These are phyloP conservation scores for Chlamydomonas schloesseri DNA, from an alignment of 139 green algal species.

Conservation along the genomic window DNA sequence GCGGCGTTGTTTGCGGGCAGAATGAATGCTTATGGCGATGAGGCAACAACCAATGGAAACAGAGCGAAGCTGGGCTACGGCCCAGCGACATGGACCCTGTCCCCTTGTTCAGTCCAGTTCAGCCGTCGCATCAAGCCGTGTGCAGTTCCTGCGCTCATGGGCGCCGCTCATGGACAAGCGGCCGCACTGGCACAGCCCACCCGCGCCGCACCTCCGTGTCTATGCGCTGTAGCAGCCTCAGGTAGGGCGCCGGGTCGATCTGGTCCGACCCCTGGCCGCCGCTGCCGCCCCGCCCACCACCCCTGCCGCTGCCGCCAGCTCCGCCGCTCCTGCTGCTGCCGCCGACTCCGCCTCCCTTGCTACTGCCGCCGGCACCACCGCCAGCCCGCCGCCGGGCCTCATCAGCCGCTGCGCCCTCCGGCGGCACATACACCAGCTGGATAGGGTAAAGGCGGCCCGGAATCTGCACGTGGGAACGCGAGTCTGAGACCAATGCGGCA, in stretches of 20 bases:
- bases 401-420: not conserved
- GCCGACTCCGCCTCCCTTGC: not conserved
- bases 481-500: too few species aligned
- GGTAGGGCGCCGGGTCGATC: slow-evolving; percentile 60
- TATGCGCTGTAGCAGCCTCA: slow-evolving; percentile 56
- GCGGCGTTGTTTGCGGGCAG: too few species aligned
- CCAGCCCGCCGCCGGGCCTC: not conserved
- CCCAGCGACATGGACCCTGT: too few species aligned
- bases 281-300: too few species aligned
- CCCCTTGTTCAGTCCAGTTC: too few species aligned
- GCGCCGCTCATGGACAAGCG: too few species aligned
- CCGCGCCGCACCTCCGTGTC: slow-evolving; percentile 63
- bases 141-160: too few species aligned
- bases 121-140: too few species aligned
- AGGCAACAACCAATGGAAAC: too few species aligned
- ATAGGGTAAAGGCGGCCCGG: slow-evolving; percentile 62
- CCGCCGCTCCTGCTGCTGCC: not conserved
- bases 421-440: slow-evolving; percentile 54
- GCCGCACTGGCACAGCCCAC: too few species aligned
- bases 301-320: not conserved
- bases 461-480: slow-evolving; percentile 16
- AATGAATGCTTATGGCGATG: too few species aligned
- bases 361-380: not conserved
- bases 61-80: too few species aligned
- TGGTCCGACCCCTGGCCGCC: slow-evolving; percentile 8